Evolutionary conservation across 2,329 filamentous ascomycete genomes (phyloP).

Genomic region (Microdochium trichocladiopsis): DNA sequence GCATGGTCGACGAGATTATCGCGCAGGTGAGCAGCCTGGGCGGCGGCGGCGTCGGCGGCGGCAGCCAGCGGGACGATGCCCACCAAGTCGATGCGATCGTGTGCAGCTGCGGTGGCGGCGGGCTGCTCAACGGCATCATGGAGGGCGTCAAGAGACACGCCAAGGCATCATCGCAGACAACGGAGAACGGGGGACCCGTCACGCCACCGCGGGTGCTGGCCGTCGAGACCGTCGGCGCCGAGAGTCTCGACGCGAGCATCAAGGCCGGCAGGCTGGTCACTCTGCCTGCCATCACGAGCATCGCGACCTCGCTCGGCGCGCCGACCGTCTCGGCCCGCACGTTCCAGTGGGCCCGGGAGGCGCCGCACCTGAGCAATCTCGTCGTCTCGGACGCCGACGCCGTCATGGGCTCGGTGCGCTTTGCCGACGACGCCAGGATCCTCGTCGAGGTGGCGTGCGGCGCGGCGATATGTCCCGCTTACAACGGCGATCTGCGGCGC

Average conservation of each 20-base stretch:
- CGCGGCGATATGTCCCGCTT: conserved; percentile 65
- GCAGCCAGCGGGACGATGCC: conserved; percentile 9
- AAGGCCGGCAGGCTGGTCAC: conserved; percentile 49
- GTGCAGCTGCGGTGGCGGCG: conserved; percentile 75
- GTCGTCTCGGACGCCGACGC: conserved; percentile 73
- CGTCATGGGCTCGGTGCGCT: conserved; percentile 65
- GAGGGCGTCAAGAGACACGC: conserved; percentile 50
- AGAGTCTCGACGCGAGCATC: conserved; percentile 60
- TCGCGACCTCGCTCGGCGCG: conserved; percentile 71
- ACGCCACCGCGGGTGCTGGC: conserved; percentile 55
- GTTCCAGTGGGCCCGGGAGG: conserved; percentile 53
- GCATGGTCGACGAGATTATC: conserved; percentile 45
- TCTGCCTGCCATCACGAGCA: conserved; percentile 64
- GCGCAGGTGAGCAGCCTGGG: conserved; percentile 29
- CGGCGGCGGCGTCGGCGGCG: neutral
- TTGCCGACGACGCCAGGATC: conserved; percentile 75
- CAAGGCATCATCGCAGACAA: conserved; percentile 23
- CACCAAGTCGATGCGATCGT: conserved; percentile 62
- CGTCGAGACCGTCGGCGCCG: conserved; percentile 69
- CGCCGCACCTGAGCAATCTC: conserved; percentile 39
- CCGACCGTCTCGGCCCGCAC: conserved; percentile 60
- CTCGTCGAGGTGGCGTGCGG: conserved; percentile 84
- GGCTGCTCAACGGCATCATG: conserved; percentile 70
- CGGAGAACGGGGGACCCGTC: conserved; percentile 10
- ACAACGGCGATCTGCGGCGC: conserved; percentile 55